Percentiles rank a stretch among this genome's conserved stretches.
phyloP scores from a whole-genome alignment of 163 green algal genomes.

The Chlamydomonas reinhardtii region DNA sequence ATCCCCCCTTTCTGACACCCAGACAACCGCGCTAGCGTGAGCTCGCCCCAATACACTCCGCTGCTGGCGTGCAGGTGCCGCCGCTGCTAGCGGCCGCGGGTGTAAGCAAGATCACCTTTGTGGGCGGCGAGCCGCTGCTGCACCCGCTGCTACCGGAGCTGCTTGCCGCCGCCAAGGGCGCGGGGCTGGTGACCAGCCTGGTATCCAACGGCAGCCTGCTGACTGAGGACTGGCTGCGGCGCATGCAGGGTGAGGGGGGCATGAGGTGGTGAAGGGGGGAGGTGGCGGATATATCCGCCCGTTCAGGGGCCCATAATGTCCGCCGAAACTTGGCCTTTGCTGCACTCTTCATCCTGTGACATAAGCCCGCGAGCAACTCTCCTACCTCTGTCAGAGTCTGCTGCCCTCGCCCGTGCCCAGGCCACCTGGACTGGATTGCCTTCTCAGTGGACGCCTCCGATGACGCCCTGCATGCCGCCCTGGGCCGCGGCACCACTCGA shows the following conservation, averaged over 20 bases:
- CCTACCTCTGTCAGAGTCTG: too few species aligned
- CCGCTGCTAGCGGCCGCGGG: conserved; percentile 7
- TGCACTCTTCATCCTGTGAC: too few species aligned
- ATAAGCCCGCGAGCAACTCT: too few species aligned
- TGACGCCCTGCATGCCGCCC: conserved; percentile 4
- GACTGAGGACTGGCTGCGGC: neutral
- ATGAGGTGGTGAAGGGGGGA: too few species aligned
- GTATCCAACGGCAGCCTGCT: conserved; percentile 39
- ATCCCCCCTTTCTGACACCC: too few species aligned
- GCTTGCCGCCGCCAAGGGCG: neutral
- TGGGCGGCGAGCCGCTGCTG: conserved; percentile 46
- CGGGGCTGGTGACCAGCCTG: conserved; percentile 18
- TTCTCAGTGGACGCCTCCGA: conserved; percentile 25
- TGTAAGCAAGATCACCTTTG: conserved; percentile 36
- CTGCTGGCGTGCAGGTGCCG: conserved; percentile 24
- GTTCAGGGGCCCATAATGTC: too few species aligned
- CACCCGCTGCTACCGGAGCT: conserved; percentile 19
- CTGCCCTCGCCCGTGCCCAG: neutral
- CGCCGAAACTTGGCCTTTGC: too few species aligned
- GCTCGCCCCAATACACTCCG: too few species aligned
- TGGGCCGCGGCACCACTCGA: neutral
- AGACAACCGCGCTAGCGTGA: too few species aligned
- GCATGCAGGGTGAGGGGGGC: neutral
- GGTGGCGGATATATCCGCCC: too few species aligned
- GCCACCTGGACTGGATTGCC: conserved; percentile 27